These are phyloP conservation scores for Rhytidhysteron rufulum DNA, from an alignment of 2,329 filamentous ascomycete species.

Conservation along the genomic window DNA sequence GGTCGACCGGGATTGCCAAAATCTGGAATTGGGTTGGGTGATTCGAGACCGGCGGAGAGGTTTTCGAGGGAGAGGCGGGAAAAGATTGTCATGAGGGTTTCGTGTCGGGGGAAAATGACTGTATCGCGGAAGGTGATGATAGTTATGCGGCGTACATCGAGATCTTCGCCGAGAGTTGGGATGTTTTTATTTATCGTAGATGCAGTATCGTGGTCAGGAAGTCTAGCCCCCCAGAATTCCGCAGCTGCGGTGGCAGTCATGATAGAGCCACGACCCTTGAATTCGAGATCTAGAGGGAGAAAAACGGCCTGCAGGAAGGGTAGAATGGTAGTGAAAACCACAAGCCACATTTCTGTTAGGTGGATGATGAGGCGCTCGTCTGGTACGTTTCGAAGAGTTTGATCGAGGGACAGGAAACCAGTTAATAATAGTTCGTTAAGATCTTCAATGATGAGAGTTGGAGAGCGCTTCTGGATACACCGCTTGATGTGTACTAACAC, in stretches of 20 bases:
- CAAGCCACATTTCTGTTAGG: constrained; percentile 89
- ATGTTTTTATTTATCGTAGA: constrained; percentile 40
- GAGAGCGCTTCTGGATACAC: constrained; percentile 69
- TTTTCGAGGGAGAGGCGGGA: constrained; percentile 85
- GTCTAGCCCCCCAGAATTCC: constrained; percentile 83
- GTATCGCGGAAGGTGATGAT: constrained; percentile 84
- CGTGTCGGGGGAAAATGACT: constrained; percentile 84
- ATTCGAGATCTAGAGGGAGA: constrained; percentile 86
- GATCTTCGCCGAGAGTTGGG: constrained; percentile 52
- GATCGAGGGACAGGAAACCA: constrained; percentile 82
- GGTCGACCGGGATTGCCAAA: constrained; percentile 22
- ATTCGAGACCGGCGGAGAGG: constrained; percentile 44
- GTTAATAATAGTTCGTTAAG: constrained; percentile 70
- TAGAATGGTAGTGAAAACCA: constrained; percentile 84
- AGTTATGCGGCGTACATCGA: constrained; percentile 86
- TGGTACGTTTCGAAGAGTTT: constrained; percentile 70
- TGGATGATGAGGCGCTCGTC: constrained; percentile 88
- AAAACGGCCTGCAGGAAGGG: constrained; percentile 96
- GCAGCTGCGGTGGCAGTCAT: constrained; percentile 74
- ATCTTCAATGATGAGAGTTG: constrained; percentile 70
- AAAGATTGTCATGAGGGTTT: constrained; percentile 83
- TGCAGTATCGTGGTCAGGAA: constrained; percentile 45
- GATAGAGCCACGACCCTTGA: constrained; percentile 76
- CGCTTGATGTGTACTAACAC: constrained; percentile 76
- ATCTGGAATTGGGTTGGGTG: constrained; percentile 20